Base-by-base conservation (phyloP, 768 basidiomycete species). In the Chlorophyllum brunneum region DNA sequence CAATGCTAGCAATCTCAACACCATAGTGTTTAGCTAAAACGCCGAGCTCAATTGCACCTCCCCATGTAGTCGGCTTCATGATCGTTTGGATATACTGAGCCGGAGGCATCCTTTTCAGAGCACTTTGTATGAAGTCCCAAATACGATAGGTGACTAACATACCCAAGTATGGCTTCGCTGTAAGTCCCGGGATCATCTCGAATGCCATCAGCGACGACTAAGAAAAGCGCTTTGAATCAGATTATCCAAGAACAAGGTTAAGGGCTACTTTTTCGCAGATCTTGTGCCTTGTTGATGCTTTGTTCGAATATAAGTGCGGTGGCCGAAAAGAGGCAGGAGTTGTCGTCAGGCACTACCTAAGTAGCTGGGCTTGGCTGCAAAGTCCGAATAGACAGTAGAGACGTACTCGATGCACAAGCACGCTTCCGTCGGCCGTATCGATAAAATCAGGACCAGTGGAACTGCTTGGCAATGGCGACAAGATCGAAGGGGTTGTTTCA, bases 341-440 rank as follows among this genome's bases (percentile, higher is more conserved):
- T 98, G 69, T 98, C 95, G 62, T 98, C 95, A n/a, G 94, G 95
- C 15, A 95, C 92, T 50, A 93, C 77, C 82, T 89, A 57, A 31
- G 56, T 15, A 29, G 10, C 29, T 40, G 29, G 56, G 30, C 22
- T 23, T 24, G 11, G 41, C 26, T 29, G 11, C 10, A 13, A 4
- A 50, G 11, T 31, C 41, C 13, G 43, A 26, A 31, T 1, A 5
- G 11, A 10, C 23, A n/a, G 40, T 30, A 30, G 40, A 33, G 11
- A 54, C 67, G 16, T 62, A 90, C 91, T 54, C 86, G 72, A 62
- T 92, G 88, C n/a, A 92, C 69, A 15, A 92, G 74, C 48, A 81
- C 79, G 13, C 85, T 79, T 0, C 83, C 82, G 40, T 82, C 80
- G 4, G 76, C 79, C 9, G 37, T 40, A 36, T 76, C 70, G 10